phyloP scores from a whole-genome alignment of 2,329 filamentous ascomycete genomes.

The Penicillium griseofulvum region DNA sequence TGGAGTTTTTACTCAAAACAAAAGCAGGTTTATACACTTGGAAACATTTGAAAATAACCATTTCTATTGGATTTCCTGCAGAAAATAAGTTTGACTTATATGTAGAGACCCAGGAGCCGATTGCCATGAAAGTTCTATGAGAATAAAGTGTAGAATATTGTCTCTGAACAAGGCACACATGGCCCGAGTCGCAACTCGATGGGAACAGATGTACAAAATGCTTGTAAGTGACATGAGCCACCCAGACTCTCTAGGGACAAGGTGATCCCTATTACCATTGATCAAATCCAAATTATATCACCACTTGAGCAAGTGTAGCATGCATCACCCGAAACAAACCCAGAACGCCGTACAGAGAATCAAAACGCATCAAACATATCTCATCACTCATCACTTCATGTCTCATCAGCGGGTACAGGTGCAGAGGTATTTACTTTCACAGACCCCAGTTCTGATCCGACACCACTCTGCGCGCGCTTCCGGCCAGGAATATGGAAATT shows the following conservation, averaged over 20 bases:
- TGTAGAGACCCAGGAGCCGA: not conserved
- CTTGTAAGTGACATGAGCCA: not conserved
- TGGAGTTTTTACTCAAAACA: not conserved
- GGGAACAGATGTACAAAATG: constrained; percentile 14
- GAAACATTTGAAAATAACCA: not conserved
- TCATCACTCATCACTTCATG: constrained; percentile 21
- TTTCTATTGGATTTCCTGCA: not conserved
- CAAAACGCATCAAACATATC: constrained; percentile 4
- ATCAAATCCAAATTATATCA: not conserved
- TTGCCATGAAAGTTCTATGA: not conserved
- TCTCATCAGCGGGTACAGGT: constrained; percentile 14
- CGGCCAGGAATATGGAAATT: constrained; percentile 68
- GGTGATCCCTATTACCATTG: not conserved
- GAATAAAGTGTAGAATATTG: not conserved
- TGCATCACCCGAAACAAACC: constrained; percentile 3
- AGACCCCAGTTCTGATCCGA: constrained; percentile 67
- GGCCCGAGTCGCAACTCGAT: not conserved
- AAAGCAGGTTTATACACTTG: not conserved
- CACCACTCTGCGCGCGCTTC: constrained; percentile 68
- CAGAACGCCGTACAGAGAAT: constrained; percentile 6
- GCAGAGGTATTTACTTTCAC: constrained; percentile 48
- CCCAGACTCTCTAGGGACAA: not conserved
- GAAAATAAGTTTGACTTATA: not conserved
- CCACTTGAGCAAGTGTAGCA: not conserved
- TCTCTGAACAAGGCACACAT: not conserved